These are phyloP conservation scores for Carex arenaria DNA, from an alignment of 202 grass and related monocot species.

Conservation along the genomic window DNA sequence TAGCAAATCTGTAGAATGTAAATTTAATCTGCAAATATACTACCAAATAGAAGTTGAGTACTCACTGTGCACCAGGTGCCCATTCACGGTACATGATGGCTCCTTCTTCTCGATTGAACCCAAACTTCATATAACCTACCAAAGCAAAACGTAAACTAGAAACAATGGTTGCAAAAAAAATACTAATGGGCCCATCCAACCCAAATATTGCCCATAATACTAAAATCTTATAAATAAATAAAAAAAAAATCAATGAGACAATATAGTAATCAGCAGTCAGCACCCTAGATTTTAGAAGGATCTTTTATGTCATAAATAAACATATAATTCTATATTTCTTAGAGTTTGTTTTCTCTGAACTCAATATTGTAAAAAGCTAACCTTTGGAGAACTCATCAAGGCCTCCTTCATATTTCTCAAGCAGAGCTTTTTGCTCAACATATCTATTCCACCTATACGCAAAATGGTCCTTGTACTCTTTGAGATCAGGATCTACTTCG, in stretches of 20 bases:
- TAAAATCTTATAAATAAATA: neutral
- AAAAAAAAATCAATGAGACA: neutral
- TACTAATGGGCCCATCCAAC: neutral
- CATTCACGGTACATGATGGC: constrained; percentile 80
- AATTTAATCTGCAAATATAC: neutral
- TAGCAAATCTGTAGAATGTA: neutral
- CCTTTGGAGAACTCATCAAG: constrained; percentile 78
- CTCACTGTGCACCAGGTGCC: constrained; percentile 93
- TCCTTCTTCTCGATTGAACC: constrained; percentile 52
- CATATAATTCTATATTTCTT: neutral
- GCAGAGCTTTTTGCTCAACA: constrained; percentile 47
- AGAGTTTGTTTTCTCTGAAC: neutral
- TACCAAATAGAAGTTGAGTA: constrained; percentile 18
- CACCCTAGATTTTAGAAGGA: neutral
- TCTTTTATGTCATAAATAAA: neutral
- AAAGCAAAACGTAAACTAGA: constrained; percentile 11
- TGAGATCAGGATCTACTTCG: constrained; percentile 49
- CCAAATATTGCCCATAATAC: neutral
- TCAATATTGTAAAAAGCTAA: constrained; percentile 16
- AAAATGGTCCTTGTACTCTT: constrained; percentile 71
- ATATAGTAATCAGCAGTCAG: neutral
- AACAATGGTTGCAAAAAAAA: neutral
- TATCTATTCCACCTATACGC: constrained; percentile 60
- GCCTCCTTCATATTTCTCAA: constrained; percentile 64
- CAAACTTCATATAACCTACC: constrained; percentile 92